Conservation (phyloP, 352 stramenopile species). For the Phytophthora tentaculata region DNA sequence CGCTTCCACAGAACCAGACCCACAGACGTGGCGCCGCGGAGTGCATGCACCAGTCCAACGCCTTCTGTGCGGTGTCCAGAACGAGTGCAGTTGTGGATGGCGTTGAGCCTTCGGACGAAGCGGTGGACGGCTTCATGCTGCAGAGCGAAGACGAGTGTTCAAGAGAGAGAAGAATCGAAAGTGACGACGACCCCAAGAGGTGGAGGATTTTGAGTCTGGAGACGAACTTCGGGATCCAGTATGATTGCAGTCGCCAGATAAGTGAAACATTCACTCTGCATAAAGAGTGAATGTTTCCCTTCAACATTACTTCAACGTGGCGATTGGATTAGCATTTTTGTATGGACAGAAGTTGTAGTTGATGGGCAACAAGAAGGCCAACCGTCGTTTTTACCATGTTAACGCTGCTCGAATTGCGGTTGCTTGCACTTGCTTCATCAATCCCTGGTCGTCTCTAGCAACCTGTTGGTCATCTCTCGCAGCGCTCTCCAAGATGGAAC, state of each 20-base stretch:
- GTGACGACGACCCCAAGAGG: not conserved
- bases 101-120: not conserved
- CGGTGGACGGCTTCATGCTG: not conserved
- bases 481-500: not conserved
- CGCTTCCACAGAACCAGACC: not conserved
- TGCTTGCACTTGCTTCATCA: too few species aligned
- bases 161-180: not conserved
- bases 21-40: slow-evolving; percentile 8
- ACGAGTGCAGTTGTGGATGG: slow-evolving; percentile 5
- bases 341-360: too few species aligned
- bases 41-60: slow-evolving; percentile 3
- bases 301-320: not conserved
- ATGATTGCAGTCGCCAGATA: not conserved
- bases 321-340: not conserved
- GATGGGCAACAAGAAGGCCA: too few species aligned
- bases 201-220: not conserved
- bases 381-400: too few species aligned
- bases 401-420: too few species aligned
- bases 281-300: slow-evolving; percentile 5
- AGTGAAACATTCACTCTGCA: too few species aligned
- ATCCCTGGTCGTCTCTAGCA: not conserved
- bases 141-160: not conserved
- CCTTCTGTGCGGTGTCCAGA: slow-evolving; percentile 1
- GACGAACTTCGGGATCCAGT: not conserved
- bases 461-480: not conserved